Evolutionary conservation across 1,284 basidiomycete genomes (phyloP).

Genomic region (Lentinus polychrous): DNA sequence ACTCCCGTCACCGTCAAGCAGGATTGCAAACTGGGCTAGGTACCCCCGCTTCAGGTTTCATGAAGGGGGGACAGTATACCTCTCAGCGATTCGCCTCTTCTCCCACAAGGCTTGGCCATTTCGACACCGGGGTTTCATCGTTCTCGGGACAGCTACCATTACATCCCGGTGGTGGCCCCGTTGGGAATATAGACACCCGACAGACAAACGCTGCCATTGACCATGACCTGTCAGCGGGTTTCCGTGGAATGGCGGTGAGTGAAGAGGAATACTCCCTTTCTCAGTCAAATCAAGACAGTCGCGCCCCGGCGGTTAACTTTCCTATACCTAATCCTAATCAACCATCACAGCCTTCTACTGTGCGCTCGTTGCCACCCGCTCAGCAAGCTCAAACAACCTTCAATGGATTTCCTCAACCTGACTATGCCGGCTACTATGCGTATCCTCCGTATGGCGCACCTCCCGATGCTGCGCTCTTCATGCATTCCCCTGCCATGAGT

Average conservation of each 20-base stretch:
- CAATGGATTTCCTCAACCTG: conserved; percentile 43
- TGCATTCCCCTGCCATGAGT: conserved; percentile 34
- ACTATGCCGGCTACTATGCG: conserved; percentile 52
- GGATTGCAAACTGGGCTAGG: too few species aligned
- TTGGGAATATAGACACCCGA: conserved; percentile 32
- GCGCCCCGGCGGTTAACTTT: neutral
- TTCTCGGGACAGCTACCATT: conserved; percentile 21
- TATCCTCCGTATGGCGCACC: conserved; percentile 48
- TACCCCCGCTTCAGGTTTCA: too few species aligned
- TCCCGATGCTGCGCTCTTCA: conserved; percentile 46
- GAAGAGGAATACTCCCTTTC: conserved; percentile 47
- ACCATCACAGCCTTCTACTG: conserved; percentile 17
- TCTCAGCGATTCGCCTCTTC: conserved; percentile 21
- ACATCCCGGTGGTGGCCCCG: conserved; percentile 16
- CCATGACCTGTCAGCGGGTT: conserved; percentile 47
- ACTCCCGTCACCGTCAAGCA: too few species aligned
- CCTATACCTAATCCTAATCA: conserved; percentile 7
- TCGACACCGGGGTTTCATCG: conserved; percentile 16
- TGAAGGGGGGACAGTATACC: conserved; percentile 2
- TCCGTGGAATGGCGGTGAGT: conserved; percentile 56
- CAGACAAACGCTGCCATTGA: conserved; percentile 38
- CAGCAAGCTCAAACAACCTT: conserved; percentile 43
- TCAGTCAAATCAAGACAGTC: conserved; percentile 2
- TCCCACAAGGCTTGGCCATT: conserved; percentile 32
- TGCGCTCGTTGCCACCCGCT: conserved; percentile 32